phyloP scores from a whole-genome alignment of 345 rosid species.

The Chamaenerion angustifolium region DNA sequence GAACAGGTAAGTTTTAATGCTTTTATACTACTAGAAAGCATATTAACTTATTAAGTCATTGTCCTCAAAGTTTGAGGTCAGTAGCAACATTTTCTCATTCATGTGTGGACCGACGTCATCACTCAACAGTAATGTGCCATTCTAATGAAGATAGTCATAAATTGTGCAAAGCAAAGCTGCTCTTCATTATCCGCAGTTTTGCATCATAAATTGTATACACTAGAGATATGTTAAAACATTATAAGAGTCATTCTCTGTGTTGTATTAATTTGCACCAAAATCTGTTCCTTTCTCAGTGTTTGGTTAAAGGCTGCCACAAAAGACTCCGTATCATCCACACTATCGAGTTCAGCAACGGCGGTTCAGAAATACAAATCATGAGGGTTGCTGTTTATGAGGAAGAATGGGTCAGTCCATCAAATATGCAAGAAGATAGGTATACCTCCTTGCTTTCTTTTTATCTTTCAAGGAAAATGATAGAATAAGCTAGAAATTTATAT shows the following conservation, averaged over 20 bases:
- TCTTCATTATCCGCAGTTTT: too few relatives aligned
- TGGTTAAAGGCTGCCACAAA: slow-evolving; percentile 96
- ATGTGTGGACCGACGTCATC: too few relatives aligned
- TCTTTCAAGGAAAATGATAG: too few relatives aligned
- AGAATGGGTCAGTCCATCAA: slow-evolving; percentile 70
- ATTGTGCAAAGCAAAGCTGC: too few relatives aligned
- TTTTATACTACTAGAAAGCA: slow-evolving; percentile 7
- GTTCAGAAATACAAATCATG: slow-evolving; percentile 76
- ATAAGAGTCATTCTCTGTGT: not conserved
- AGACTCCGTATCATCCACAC: slow-evolving; percentile 83
- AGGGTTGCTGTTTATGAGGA: slow-evolving; percentile 89
- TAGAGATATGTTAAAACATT: too few relatives aligned
- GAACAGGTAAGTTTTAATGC: slow-evolving; percentile 41
- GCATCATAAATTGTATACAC: too few relatives aligned
- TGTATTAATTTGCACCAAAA: not conserved
- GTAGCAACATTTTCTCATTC: too few relatives aligned
- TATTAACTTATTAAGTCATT: not conserved
- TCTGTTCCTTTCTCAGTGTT: slow-evolving; percentile 30
- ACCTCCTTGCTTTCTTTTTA: not conserved
- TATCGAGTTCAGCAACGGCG: slow-evolving; percentile 63
- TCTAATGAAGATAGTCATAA: too few relatives aligned
- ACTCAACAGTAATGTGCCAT: too few relatives aligned
- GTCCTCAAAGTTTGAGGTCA: not conserved
- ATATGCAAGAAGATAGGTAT: slow-evolving; percentile 53
- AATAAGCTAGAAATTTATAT: too few relatives aligned